Evolutionary conservation across 441 rosid species (phyloP).

Genomic region (Francoa sonchifolia): DNA sequence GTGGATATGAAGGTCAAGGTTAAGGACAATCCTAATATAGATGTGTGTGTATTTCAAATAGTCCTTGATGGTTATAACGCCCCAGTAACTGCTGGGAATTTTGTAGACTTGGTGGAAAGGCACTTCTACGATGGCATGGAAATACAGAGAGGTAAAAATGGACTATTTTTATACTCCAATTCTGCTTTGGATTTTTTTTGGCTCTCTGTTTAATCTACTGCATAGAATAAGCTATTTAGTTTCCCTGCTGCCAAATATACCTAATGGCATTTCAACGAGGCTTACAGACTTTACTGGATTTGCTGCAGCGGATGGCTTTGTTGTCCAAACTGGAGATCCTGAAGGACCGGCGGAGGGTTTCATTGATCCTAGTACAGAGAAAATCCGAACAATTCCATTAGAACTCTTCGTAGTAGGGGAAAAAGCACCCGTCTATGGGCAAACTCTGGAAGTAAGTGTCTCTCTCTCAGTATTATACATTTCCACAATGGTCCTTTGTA

Average conservation of each 20-base stretch:
- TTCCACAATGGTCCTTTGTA: no score
- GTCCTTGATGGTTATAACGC: constrained; percentile 95
- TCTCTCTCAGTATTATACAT: neutral
- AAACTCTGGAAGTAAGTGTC: constrained; percentile 60
- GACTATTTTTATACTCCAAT: no score
- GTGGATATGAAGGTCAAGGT: constrained; percentile 98
- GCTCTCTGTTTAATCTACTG: no score
- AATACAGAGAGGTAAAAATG: constrained; percentile 98
- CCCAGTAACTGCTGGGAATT: constrained; percentile 90
- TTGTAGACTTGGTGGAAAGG: constrained; percentile 78
- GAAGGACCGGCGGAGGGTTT: constrained; percentile 94
- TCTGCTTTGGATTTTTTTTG: no score
- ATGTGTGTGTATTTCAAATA: constrained; percentile 74
- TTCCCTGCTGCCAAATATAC: neutral
- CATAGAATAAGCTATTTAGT: neutral
- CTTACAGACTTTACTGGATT: constrained; percentile 6
- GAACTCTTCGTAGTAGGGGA: constrained; percentile 78
- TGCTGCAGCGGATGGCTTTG: constrained; percentile 93
- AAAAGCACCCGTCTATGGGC: constrained; percentile 71
- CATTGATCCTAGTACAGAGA: constrained; percentile 89
- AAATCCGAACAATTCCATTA: constrained; percentile 64
- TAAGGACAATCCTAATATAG: constrained; percentile 85
- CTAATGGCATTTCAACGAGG: neutral
- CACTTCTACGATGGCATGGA: constrained; percentile 98
- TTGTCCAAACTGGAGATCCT: constrained; percentile 97